Percentiles rank a stretch among this genome's conserved stretches.
Conservation (phyloP, 2,329 filamentous ascomycete species). For the Calonectria pseudoreteaudii region DNA sequence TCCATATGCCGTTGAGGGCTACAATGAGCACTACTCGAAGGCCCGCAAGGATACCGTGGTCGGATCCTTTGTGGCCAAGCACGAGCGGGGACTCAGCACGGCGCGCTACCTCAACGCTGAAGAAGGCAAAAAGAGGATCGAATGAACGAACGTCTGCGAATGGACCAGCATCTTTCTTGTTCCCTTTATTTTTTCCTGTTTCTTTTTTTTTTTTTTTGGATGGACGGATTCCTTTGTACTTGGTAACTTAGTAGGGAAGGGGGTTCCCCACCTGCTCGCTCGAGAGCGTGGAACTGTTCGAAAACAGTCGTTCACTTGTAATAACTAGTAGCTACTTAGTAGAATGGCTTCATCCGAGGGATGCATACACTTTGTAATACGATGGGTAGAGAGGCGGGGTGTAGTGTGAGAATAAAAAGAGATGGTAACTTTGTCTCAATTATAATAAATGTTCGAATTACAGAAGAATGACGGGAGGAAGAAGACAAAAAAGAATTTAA, state of each 20-base stretch:
- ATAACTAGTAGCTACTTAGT: slow-evolving; percentile 32
- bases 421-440: slow-evolving; percentile 6
- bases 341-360: slow-evolving; percentile 20
- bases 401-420: slow-evolving; percentile 13
- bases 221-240: slow-evolving; percentile 25
- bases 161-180: slow-evolving; percentile 13
- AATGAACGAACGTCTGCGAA: slow-evolving; percentile 61
- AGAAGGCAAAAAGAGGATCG: slow-evolving; percentile 98
- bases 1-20: slow-evolving; percentile 87
- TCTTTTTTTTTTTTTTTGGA: slow-evolving; percentile 19
- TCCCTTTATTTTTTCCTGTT: background rate
- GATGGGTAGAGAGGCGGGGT: slow-evolving; percentile 21
- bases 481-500: slow-evolving; percentile 26
- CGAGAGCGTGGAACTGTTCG: background rate
- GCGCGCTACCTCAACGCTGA: slow-evolving; percentile 87
- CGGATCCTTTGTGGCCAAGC: slow-evolving; percentile 74
- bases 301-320: slow-evolving; percentile 27
- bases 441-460: slow-evolving; percentile 29
- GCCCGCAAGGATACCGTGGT: slow-evolving; percentile 86
- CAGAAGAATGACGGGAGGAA: slow-evolving; percentile 17
- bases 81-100: slow-evolving; percentile 87
- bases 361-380: slow-evolving; percentile 29
- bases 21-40: slow-evolving; percentile 85
- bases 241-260: background rate
- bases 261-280: slow-evolving; percentile 11